phyloP scores from a whole-genome alignment of 2,329 filamentous ascomycete genomes.

The Chrysoporthe puriensis region DNA sequence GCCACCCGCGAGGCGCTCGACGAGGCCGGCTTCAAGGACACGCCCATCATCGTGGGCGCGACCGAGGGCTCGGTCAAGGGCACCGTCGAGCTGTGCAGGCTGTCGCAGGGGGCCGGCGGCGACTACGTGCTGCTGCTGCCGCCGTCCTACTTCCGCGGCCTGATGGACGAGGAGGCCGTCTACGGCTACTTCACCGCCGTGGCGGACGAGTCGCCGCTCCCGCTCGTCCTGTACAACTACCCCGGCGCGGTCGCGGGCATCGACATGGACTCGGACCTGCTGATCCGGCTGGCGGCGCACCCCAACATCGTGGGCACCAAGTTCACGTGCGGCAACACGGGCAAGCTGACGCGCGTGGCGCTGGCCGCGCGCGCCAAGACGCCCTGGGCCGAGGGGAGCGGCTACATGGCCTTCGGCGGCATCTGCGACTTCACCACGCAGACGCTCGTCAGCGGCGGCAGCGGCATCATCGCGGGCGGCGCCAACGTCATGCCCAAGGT shows the following conservation, averaged over 20 bases:
- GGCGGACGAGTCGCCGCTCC: conserved; percentile 74
- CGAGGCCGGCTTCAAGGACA: conserved; percentile 73
- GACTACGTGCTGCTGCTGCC: conserved; percentile 82
- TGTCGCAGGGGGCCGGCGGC: conserved; percentile 69
- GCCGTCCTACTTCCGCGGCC: conserved; percentile 80
- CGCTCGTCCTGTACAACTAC: conserved; percentile 90
- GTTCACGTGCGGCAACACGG: conserved; percentile 90
- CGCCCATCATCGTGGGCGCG: conserved; percentile 82
- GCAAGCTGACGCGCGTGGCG: conserved; percentile 84
- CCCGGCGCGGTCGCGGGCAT: conserved; percentile 84
- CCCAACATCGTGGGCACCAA: conserved; percentile 87
- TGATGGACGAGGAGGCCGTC: conserved; percentile 74
- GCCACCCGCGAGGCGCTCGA: conserved; percentile 83
- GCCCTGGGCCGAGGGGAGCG: conserved; percentile 59
- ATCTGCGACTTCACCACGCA: conserved; percentile 88
- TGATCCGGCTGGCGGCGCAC: conserved; percentile 78
- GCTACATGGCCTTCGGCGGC: conserved; percentile 85
- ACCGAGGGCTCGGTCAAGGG: conserved; percentile 81
- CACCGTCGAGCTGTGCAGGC: conserved; percentile 74
- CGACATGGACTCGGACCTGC: conserved; percentile 86
- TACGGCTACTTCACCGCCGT: conserved; percentile 75
- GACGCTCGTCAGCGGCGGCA: conserved; percentile 77
- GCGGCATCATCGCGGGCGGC: conserved; percentile 82
- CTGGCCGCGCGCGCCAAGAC: conserved; percentile 72
- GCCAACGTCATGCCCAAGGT: conserved; percentile 86